These are phyloP conservation scores for Erucastrum elatum DNA, from an alignment of 345 rosid genomes.

Conservation along the genomic window DNA sequence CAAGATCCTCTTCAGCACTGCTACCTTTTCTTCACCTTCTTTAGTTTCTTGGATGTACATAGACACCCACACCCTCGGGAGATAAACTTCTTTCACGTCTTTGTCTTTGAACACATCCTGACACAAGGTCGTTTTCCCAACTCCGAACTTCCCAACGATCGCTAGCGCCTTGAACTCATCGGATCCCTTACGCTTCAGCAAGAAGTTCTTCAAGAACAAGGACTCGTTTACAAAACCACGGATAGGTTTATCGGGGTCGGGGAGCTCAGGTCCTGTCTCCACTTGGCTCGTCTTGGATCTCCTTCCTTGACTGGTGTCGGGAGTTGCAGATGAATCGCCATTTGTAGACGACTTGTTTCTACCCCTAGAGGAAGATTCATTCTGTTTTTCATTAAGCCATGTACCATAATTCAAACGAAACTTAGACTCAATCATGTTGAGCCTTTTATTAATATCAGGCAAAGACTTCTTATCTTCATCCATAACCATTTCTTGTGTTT, in stretches of 20 bases:
- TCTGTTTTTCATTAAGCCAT: neutral
- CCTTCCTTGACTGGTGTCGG: neutral
- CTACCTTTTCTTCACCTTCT: conserved; percentile 5
- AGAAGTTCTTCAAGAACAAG: conserved; percentile 31
- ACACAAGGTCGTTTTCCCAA: conserved; percentile 59
- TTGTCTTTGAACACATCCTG: conserved; percentile 33
- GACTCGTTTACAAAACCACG: conserved; percentile 37
- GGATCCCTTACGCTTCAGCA: conserved; percentile 20
- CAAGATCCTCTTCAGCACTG: conserved; percentile 37
- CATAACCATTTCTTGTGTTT: conserved; percentile 20
- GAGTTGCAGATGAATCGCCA: neutral
- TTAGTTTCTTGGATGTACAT: conserved; percentile 22
- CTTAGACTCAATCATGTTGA: rapidly evolving
- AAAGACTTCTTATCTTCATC: neutral
- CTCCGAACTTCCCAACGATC: conserved; percentile 45
- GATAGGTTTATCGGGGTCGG: neutral
- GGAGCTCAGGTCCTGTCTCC: conserved; percentile 15
- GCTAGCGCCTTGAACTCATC: conserved; percentile 45
- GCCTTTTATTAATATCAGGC: neutral
- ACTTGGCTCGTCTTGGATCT: conserved; percentile 6
- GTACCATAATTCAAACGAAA: neutral
- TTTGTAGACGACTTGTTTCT: neutral
- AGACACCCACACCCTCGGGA: conserved; percentile 53
- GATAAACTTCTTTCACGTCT: conserved; percentile 31
- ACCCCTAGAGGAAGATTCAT: conserved; percentile 25